phyloP scores from a whole-genome alignment of 306 rosid genomes.

The Pachyrhizus erosus region DNA sequence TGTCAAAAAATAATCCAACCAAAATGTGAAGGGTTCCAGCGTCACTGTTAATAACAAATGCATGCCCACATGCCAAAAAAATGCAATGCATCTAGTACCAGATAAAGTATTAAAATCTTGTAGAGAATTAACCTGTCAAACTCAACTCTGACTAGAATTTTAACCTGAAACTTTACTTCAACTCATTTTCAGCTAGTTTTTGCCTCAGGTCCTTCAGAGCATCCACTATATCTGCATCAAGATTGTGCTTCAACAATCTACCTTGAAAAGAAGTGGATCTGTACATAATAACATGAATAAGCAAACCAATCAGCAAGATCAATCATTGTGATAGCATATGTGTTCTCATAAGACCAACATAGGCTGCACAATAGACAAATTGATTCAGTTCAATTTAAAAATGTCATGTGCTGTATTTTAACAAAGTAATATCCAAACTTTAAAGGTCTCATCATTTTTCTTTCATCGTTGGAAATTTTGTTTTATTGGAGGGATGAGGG shows the following conservation, averaged over 20 bases:
- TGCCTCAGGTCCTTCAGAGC: conserved; percentile 80
- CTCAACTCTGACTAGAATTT: conserved; percentile 12
- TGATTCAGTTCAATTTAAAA: conserved; percentile 12
- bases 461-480: not conserved
- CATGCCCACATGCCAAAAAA: conserved; percentile 4
- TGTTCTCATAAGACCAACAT: not conserved
- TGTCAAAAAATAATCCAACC: not conserved
- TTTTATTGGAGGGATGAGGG: not conserved
- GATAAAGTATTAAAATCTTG: conserved; percentile 25
- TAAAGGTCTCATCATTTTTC: not conserved
- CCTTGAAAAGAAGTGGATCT: conserved; percentile 87
- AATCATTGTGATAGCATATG: conserved; percentile 8
- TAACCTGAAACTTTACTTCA: conserved; percentile 49
- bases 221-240: conserved; percentile 83
- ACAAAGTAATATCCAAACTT: not conserved
- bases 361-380: not conserved
- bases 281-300: conserved; percentile 41
- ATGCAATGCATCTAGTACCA: conserved; percentile 11
- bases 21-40: conserved; percentile 24
- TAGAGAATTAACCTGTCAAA: conserved; percentile 14
- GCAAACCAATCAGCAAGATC: conserved; percentile 35
- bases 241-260: conserved; percentile 85
- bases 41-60: conserved; percentile 6
- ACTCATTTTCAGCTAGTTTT: conserved; percentile 65
- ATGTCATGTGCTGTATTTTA: not conserved